A percentile compares a stretch with the other conserved stretches of the same genome.
phyloP scores from a whole-genome alignment of 768 basidiomycete genomes.

The Cystofilobasidium bisporidii region DNA sequence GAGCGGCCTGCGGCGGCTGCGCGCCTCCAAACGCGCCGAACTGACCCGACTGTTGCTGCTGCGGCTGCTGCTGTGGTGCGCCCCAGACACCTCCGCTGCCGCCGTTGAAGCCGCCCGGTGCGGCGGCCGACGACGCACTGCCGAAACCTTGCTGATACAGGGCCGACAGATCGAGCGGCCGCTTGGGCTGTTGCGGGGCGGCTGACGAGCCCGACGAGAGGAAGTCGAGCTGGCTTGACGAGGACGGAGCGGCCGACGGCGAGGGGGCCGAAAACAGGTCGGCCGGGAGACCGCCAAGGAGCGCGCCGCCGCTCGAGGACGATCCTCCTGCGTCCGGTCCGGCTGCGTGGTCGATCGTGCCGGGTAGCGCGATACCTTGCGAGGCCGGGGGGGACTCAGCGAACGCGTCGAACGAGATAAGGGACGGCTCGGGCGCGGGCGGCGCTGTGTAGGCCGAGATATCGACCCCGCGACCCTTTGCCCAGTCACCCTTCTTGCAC shows the following conservation, averaged over 20 bases:
- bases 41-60: not conserved
- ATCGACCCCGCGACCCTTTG: conserved; percentile 42
- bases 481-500: conserved; percentile 83
- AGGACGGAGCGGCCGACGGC: not conserved
- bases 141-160: conserved; percentile 18
- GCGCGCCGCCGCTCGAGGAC: conserved; percentile 16
- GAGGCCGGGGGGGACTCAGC: conserved; percentile 29
- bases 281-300: conserved; percentile 37
- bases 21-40: conserved; percentile 4
- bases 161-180: conserved; percentile 17
- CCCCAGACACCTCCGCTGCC: not conserved
- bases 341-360: not conserved
- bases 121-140: not conserved
- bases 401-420: conserved; percentile 42
- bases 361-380: not conserved
- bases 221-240: conserved; percentile 1
- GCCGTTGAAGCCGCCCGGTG: not conserved
- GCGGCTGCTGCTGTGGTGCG: not conserved
- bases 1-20: not conserved
- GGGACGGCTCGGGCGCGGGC: conserved; percentile 30
- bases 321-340: not conserved
- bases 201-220: conserved; percentile 1
- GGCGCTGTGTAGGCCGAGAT: conserved; percentile 33
- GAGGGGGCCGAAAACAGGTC: conserved; percentile 31
- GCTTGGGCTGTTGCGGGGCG: not conserved